phyloP scores from a whole-genome alignment of 192 early-diverging fungal species.

The Coemansia umbellata region DNA sequence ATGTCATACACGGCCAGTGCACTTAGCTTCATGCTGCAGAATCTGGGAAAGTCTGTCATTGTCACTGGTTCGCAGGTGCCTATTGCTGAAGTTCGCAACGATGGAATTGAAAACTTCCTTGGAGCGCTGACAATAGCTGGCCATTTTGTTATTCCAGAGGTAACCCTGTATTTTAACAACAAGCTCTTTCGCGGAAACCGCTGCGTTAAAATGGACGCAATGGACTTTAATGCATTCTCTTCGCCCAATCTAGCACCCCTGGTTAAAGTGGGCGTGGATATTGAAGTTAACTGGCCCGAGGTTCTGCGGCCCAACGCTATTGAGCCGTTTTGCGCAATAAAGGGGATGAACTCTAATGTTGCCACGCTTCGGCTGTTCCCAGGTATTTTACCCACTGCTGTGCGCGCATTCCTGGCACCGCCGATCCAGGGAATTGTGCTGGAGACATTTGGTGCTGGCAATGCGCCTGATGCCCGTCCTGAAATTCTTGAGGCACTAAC shows the following conservation, averaged over 20 bases:
- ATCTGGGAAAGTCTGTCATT: conserved; percentile 96
- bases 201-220: conserved; percentile 69
- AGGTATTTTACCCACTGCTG: conserved; percentile 84
- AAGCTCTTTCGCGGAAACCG: conserved; percentile 92
- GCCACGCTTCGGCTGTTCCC: conserved; percentile 89
- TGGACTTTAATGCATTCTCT: conserved; percentile 81
- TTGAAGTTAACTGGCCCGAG: conserved; percentile 85
- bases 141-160: conserved; percentile 96
- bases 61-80: conserved; percentile 98
- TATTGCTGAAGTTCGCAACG: conserved; percentile 94
- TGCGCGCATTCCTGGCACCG: conserved; percentile 79
- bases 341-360: conserved; percentile 80
- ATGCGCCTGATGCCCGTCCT: conserved; percentile 85
- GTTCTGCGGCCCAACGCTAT: conserved; percentile 83
- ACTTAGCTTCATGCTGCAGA: conserved; percentile 94
- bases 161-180: conserved; percentile 90
- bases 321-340: conserved; percentile 79
- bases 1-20: conserved; percentile 87
- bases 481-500: conserved; percentile 79
- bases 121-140: conserved; percentile 97
- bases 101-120: conserved; percentile 94
- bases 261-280: conserved; percentile 95
- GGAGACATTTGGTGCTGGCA: conserved; percentile 96
- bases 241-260: conserved; percentile 86
- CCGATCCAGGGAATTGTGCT: conserved; percentile 88